Conservation (phyloP, 345 rosid species). For the Eucalyptus microcorys region DNA sequence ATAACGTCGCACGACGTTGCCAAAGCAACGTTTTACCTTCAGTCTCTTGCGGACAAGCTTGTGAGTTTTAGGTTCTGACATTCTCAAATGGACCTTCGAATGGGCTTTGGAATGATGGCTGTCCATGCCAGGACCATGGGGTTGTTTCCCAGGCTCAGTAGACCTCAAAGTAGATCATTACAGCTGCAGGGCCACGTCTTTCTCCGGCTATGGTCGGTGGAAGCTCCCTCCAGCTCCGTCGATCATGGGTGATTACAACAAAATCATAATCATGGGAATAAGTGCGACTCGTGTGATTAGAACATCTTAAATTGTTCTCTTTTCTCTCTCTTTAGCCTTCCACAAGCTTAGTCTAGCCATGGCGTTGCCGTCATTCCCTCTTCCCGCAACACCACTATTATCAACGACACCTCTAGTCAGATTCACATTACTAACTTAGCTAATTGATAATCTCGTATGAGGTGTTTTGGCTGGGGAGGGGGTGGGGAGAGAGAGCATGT, state of each 20-base stretch:
- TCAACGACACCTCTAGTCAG: background rate
- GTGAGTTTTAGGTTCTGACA: background rate
- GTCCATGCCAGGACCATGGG: background rate
- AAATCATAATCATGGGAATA: background rate
- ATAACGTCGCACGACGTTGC: background rate
- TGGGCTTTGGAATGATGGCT: background rate
- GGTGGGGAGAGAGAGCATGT: too few relatives aligned
- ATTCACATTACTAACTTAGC: background rate
- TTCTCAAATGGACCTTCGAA: background rate
- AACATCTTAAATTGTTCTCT: background rate
- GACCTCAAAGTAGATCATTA: background rate
- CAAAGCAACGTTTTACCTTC: background rate
- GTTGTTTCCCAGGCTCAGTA: background rate
- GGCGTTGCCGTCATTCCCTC: background rate
- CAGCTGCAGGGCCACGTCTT: background rate
- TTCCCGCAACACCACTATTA: background rate
- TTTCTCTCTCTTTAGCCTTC: background rate
- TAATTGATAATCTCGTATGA: too few relatives aligned
- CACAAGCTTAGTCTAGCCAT: background rate
- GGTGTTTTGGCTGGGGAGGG: rapidly evolving
- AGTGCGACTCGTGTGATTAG: background rate
- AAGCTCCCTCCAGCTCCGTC: background rate
- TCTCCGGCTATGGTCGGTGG: background rate
- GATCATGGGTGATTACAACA: background rate
- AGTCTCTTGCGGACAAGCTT: background rate